Percentiles rank a stretch among this genome's conserved stretches.
Evolutionary conservation across 148 eudicot species (phyloP).

Genomic region (Talinum fruticosum): DNA sequence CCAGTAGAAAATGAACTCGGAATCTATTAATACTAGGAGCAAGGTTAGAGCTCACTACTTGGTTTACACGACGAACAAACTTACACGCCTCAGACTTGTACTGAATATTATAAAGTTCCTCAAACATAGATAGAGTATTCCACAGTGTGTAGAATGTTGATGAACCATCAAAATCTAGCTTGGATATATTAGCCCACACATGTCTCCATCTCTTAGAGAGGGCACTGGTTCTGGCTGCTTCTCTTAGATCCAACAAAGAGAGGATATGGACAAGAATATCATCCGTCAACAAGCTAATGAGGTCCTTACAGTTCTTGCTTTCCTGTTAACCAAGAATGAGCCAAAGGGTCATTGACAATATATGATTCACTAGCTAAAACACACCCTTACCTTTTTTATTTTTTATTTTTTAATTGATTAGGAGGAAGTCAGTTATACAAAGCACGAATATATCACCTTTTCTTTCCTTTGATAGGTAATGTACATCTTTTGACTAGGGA

Average conservation of each 20-base stretch:
- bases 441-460: no score
- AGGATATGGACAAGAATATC: not conserved
- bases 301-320: not conserved
- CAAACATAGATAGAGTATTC: not conserved
- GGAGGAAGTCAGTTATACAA: no score
- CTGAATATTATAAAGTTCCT: not conserved
- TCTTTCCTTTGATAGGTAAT: no score
- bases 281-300: not conserved
- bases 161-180: not conserved
- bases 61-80: not conserved
- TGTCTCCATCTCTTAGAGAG: not conserved
- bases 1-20: not conserved
- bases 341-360: no score
- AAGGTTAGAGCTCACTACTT: not conserved
- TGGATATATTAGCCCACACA: not conserved
- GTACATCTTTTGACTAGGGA: no score
- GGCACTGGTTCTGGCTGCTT: not conserved
- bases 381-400: no score
- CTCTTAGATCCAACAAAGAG: not conserved
- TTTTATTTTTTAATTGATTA: no score
- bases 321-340: not conserved
- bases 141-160: not conserved
- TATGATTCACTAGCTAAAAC: no score
- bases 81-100: not conserved
- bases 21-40: not conserved